A percentile compares a stretch with the other conserved stretches of the same genome.
phyloP scores from a whole-genome alignment of 176 grass and related monocot genomes.

The Melocanna baccifera region DNA sequence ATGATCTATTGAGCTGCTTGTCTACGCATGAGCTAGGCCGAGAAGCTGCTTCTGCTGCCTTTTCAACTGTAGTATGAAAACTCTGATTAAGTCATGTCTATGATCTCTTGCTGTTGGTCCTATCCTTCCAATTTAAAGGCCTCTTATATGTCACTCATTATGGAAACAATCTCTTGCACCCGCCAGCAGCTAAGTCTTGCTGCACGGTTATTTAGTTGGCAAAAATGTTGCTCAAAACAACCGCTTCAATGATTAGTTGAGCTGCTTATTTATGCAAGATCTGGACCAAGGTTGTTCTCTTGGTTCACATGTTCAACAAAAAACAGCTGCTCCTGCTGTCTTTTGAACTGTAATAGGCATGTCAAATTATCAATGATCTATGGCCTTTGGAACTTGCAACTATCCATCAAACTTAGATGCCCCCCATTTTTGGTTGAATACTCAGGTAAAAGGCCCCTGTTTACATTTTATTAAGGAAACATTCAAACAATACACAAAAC shows the following conservation, averaged over 20 bases:
- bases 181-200: not conserved
- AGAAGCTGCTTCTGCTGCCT: not conserved
- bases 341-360: not conserved
- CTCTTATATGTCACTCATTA: not conserved
- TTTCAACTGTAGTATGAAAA: not conserved
- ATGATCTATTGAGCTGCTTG: not conserved
- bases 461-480: not conserved
- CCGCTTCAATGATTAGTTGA: not conserved
- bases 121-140: not conserved
- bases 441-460: not conserved
- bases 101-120: not conserved
- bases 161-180: not conserved
- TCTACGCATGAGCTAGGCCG: not conserved
- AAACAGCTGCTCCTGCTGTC: not conserved
- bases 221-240: not conserved
- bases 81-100: not conserved
- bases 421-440: not conserved
- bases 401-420: not conserved
- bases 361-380: not conserved
- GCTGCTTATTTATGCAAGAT: conserved; percentile 8
- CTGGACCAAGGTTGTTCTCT: not conserved
- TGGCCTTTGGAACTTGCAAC: not conserved
- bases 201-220: not conserved
- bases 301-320: not conserved
- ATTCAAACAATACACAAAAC: not conserved